These are phyloP conservation scores for Malassezia brasiliensis DNA, from an alignment of 1,284 basidiomycete species.

Conservation along the genomic window DNA sequence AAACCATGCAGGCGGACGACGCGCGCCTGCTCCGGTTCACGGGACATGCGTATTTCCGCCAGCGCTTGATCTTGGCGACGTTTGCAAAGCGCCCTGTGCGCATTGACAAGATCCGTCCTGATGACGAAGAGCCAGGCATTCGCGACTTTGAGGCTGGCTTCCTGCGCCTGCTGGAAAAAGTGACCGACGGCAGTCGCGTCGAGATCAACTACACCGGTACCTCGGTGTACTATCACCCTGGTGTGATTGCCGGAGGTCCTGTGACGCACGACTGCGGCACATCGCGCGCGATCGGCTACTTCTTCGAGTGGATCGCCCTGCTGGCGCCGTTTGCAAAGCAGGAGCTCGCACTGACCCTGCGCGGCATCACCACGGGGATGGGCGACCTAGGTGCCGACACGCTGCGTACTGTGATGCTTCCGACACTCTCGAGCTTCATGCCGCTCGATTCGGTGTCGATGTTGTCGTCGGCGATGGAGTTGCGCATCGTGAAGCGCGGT, in stretches of 20 bases:
- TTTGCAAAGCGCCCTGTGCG: slow-evolving; percentile 76
- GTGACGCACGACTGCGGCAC: slow-evolving; percentile 77
- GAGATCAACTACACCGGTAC: slow-evolving; percentile 81
- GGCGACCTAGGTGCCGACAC: slow-evolving; percentile 58
- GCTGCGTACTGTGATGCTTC: slow-evolving; percentile 80
- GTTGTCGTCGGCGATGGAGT: slow-evolving; percentile 39
- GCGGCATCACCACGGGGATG: slow-evolving; percentile 76
- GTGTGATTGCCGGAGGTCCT: slow-evolving; percentile 74
- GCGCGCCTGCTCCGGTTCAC: slow-evolving; percentile 54
- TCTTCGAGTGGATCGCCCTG: slow-evolving; percentile 78
- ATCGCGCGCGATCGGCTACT: slow-evolving; percentile 83
- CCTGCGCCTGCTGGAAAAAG: slow-evolving; percentile 75
- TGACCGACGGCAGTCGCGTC: slow-evolving; percentile 87
- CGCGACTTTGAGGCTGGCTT: slow-evolving; percentile 90
- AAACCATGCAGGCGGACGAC: slow-evolving; percentile 3
- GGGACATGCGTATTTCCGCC: slow-evolving; percentile 73
- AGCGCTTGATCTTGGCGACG: slow-evolving; percentile 74
- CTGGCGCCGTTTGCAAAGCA: slow-evolving; percentile 89
- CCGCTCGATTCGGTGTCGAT: slow-evolving; percentile 20
- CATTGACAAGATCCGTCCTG: slow-evolving; percentile 78
- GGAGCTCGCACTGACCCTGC: slow-evolving; percentile 67
- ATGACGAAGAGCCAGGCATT: slow-evolving; percentile 87
- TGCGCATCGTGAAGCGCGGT: slow-evolving; percentile 81
- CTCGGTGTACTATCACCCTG: slow-evolving; percentile 67
- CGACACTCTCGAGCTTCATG: slow-evolving; percentile 73